Conservation (phyloP, 148 eudicot genomes). For the Camellia sinensis region DNA sequence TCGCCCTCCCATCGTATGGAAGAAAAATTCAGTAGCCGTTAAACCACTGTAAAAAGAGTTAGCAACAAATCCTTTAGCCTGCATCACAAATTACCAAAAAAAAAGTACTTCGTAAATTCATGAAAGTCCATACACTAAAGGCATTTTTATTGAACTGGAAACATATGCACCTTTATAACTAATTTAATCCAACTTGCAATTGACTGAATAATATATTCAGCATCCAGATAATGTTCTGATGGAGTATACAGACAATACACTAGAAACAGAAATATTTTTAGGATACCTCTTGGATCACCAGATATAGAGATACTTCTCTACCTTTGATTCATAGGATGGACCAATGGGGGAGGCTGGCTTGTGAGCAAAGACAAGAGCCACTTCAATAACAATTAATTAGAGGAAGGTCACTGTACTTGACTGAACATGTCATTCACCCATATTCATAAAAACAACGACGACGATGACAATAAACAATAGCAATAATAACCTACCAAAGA, state of each 20-base stretch:
- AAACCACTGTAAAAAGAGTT: conserved; percentile 92
- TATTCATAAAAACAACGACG: too few species aligned
- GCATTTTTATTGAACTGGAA: neutral
- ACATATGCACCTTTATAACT: neutral
- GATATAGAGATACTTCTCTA: neutral
- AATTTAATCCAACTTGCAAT: neutral
- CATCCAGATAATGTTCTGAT: neutral
- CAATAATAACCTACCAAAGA: neutral
- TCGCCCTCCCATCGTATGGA: conserved; percentile 99
- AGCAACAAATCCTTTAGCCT: conserved; percentile 97
- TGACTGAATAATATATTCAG: neutral
- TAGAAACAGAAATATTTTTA: neutral
- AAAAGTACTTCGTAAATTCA: neutral
- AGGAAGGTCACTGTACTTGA: too few species aligned
- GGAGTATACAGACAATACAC: neutral
- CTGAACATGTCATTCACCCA: too few species aligned
- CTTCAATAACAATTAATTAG: neutral
- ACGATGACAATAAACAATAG: neutral
- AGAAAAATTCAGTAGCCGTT: conserved; percentile 92
- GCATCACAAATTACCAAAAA: conserved; percentile 28
- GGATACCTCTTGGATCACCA: neutral
- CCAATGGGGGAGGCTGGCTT: neutral
- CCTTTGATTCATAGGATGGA: neutral
- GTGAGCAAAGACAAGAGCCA: neutral
- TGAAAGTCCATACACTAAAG: neutral